Evolutionary conservation across 2,329 filamentous ascomycete genomes (phyloP).

Genomic region (Lasiodiplodia hormozganensis): DNA sequence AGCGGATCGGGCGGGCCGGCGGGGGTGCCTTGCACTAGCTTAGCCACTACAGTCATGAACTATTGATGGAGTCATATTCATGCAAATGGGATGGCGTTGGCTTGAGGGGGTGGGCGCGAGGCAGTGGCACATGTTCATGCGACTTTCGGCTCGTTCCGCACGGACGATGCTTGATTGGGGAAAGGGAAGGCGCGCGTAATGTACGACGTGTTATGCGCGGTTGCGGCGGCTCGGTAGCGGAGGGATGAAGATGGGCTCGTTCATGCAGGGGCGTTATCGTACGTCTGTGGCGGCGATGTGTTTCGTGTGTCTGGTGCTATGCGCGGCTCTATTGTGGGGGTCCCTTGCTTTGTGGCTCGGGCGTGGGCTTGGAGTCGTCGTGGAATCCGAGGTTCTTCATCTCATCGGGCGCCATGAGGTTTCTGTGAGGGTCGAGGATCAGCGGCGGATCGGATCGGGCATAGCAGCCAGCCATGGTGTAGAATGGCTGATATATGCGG

Average conservation of each 20-base stretch:
- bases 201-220: conserved; percentile 7
- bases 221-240: background rate
- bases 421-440: conserved; percentile 59
- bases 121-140: conserved; percentile 1
- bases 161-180: conserved; percentile 1
- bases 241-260: background rate
- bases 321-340: background rate
- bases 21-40: background rate
- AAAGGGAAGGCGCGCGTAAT: background rate
- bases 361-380: conserved; percentile 49
- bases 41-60: background rate
- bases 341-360: conserved; percentile 27
- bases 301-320: conserved; percentile 18
- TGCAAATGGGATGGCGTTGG: background rate
- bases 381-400: conserved; percentile 91
- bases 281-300: conserved; percentile 21
- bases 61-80: background rate
- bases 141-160: conserved; percentile 7
- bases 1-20: background rate
- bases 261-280: conserved; percentile 27
- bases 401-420: conserved; percentile 94
- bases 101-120: background rate
- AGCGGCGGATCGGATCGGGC: conserved; percentile 1
- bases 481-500: background rate
- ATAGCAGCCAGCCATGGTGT: conserved; percentile 7